Conservation (phyloP, 352 stramenopile genomes). For the Phytopythium kandeliae region DNA sequence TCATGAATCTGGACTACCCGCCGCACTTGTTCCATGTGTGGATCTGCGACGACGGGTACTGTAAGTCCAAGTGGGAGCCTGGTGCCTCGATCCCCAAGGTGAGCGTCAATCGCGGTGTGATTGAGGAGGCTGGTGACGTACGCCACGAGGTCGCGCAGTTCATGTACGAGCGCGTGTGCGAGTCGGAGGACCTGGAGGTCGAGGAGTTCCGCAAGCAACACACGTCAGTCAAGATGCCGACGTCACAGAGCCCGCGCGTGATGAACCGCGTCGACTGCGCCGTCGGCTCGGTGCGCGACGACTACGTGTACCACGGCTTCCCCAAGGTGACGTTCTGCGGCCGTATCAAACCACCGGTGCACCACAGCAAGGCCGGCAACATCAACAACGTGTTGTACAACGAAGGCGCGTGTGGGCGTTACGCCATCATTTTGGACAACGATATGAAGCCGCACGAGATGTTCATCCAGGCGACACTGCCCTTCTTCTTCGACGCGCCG, state of each 20-base stretch:
- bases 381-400: conserved; percentile 85
- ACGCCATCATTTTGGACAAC: conserved; percentile 77
- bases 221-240: conserved; percentile 65
- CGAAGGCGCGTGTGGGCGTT: conserved; percentile 57
- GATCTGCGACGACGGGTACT: conserved; percentile 76
- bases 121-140: conserved; percentile 68
- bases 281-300: conserved; percentile 59
- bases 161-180: conserved; percentile 69
- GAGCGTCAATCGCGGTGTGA: conserved; percentile 55
- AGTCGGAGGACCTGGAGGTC: conserved; percentile 62
- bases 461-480: conserved; percentile 64
- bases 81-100: conserved; percentile 46
- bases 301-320: conserved; percentile 60
- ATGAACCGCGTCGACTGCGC: conserved; percentile 44
- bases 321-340: conserved; percentile 60
- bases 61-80: conserved; percentile 57
- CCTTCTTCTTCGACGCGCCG: conserved; percentile 66
- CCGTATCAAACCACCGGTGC: conserved; percentile 60
- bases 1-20: conserved; percentile 73
- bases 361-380: conserved; percentile 77
- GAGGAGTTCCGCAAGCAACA: conserved; percentile 71
- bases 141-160: conserved; percentile 69
- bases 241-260: conserved; percentile 35
- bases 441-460: conserved; percentile 81
- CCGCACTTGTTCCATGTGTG: conserved; percentile 63